Percentiles rank a stretch among this genome's conserved stretches.
Evolutionary conservation across 2,329 filamentous ascomycete genomes (phyloP).

Genomic region (Neonectria coccinea): DNA sequence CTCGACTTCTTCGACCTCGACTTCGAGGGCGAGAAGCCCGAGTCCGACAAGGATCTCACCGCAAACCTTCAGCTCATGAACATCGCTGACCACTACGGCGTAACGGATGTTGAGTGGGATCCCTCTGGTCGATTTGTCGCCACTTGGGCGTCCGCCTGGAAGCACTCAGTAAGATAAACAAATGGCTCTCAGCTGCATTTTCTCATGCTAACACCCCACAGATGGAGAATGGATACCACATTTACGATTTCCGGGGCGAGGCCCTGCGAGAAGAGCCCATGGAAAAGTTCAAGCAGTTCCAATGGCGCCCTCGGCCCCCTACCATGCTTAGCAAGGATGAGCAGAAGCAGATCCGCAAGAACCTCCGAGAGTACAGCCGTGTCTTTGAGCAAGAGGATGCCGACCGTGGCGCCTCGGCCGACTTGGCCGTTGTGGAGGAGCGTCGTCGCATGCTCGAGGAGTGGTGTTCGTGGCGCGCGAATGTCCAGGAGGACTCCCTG

Average conservation of each 20-base stretch:
- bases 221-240: constrained; percentile 99
- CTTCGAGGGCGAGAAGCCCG: constrained; percentile 96
- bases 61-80: constrained; percentile 97
- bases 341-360: constrained; percentile 98
- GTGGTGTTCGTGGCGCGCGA: constrained; percentile 87
- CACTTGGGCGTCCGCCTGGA: constrained; percentile 94
- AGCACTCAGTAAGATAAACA: constrained; percentile 80
- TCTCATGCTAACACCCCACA: constrained; percentile 53
- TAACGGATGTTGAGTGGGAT: constrained; percentile 98
- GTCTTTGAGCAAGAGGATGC: constrained; percentile 95
- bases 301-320: constrained; percentile 91
- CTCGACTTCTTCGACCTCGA: constrained; percentile 98
- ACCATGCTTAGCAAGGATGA: constrained; percentile 96
- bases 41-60: constrained; percentile 91
- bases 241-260: constrained; percentile 96
- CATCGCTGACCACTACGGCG: constrained; percentile 93
- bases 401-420: constrained; percentile 92
- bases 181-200: constrained; percentile 18
- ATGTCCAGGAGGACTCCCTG: constrained; percentile 76
- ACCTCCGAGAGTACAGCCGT: constrained; percentile 95
- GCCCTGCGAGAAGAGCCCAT: constrained; percentile 89
- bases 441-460: constrained; percentile 85
- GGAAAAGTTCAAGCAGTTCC: constrained; percentile 97
- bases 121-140: constrained; percentile 95
- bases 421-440: constrained; percentile 91